phyloP scores from a whole-genome alignment of 352 stramenopile species.

The Pythium coloratum region DNA sequence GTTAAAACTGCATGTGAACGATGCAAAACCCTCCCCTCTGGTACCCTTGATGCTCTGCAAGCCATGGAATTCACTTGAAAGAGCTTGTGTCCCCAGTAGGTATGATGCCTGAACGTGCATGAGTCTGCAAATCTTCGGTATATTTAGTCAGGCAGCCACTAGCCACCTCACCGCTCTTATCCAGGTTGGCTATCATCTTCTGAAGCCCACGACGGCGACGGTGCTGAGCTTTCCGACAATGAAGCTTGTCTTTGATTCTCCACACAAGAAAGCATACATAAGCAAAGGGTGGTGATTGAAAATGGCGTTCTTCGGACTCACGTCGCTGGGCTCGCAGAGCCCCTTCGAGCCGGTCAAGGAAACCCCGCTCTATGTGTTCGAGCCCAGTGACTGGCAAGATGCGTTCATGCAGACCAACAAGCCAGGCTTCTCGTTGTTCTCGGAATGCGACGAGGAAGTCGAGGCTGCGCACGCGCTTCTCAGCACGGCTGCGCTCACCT shows the following conservation, averaged over 20 bases:
- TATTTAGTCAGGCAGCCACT: background rate
- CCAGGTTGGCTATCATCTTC: too few relatives aligned
- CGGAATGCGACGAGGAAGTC: conserved; percentile 58
- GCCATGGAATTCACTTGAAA: too few relatives aligned
- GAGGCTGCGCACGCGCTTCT: conserved; percentile 32
- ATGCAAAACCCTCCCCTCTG: background rate
- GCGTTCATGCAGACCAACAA: conserved; percentile 59
- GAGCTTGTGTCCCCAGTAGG: too few relatives aligned
- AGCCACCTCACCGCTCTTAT: background rate
- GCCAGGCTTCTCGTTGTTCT: conserved; percentile 53
- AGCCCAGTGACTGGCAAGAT: conserved; percentile 49
- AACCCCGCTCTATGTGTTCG: conserved; percentile 59
- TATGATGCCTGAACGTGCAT: too few relatives aligned
- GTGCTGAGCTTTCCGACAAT: too few relatives aligned
- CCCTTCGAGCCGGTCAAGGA: conserved; percentile 56
- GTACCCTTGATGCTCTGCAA: too few relatives aligned
- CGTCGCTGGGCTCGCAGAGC: conserved; percentile 51
- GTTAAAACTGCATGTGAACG: background rate
- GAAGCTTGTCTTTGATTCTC: background rate
- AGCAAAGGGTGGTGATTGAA: background rate
- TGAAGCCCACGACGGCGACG: too few relatives aligned
- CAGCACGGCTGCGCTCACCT: conserved; percentile 33
- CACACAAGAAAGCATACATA: too few relatives aligned
- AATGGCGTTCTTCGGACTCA: conserved; percentile 76
- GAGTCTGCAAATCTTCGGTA: background rate